phyloP scores from a whole-genome alignment of 2,329 filamentous ascomycete species.

The Fusarium chaquense region DNA sequence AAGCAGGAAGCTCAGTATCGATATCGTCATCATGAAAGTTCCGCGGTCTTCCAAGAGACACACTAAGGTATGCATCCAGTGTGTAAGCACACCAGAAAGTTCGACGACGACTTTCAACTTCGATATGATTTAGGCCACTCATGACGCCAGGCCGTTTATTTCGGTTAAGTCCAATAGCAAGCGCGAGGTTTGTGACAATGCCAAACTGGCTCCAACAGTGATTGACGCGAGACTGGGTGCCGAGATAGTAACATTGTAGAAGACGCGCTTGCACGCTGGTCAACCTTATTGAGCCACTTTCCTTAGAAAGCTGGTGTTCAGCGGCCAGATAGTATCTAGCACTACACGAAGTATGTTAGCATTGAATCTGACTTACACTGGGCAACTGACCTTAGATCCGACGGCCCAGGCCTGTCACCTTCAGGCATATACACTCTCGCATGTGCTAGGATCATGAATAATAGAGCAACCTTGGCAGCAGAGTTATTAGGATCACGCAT shows the following conservation, averaged over 20 bases:
- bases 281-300: slow-evolving; percentile 55
- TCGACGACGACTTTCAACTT: slow-evolving; percentile 41
- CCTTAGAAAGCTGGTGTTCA: slow-evolving; percentile 55
- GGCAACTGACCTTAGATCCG: slow-evolving; percentile 38
- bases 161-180: slow-evolving; percentile 51
- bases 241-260: slow-evolving; percentile 58
- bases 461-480: slow-evolving; percentile 55
- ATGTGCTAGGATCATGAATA: slow-evolving; percentile 65
- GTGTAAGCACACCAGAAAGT: slow-evolving; percentile 47
- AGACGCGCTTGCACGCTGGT: slow-evolving; percentile 58
- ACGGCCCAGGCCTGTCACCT: slow-evolving; percentile 41
- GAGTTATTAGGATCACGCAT: slow-evolving; percentile 45
- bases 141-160: slow-evolving; percentile 26
- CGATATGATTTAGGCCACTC: slow-evolving; percentile 36
- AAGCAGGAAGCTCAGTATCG: slow-evolving; percentile 42
- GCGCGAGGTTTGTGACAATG: slow-evolving; percentile 55
- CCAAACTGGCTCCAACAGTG: slow-evolving; percentile 62
- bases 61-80: slow-evolving; percentile 43
- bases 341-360: background rate
- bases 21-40: slow-evolving; percentile 47
- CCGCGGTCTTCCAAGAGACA: slow-evolving; percentile 41
- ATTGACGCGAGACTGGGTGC: slow-evolving; percentile 60
- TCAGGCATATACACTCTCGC: slow-evolving; percentile 57
- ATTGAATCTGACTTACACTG: accelerated
- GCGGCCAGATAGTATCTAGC: slow-evolving; percentile 47